Conservation (phyloP, 225 moss, liverwort and hornwort genomes). For the Bryum argenteum region DNA sequence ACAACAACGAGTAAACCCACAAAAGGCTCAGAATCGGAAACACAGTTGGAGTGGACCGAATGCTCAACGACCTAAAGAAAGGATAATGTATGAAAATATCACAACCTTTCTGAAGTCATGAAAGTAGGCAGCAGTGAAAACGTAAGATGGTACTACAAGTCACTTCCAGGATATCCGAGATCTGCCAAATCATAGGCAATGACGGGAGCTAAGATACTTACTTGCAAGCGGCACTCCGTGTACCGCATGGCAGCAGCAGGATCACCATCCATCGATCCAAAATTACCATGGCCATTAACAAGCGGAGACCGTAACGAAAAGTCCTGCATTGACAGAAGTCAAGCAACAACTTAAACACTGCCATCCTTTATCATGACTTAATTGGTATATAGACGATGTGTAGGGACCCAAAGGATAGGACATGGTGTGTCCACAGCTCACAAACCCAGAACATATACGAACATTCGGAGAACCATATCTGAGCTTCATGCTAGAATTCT, state of each 20-base stretch:
- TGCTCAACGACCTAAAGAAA: constrained; percentile 9
- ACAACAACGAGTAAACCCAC: neutral
- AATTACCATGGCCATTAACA: constrained; percentile 96
- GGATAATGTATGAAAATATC: neutral
- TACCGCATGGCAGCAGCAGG: constrained; percentile 99
- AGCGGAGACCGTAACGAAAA: constrained; percentile 93
- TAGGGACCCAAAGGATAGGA: constrained; percentile 7
- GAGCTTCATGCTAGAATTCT: neutral
- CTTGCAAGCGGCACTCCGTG: constrained; percentile 95
- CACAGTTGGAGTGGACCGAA: neutral
- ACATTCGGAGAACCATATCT: constrained; percentile 8
- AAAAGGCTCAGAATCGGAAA: constrained; percentile 8
- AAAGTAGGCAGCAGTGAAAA: neutral
- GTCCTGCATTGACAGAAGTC: constrained; percentile 52
- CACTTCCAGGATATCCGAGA: neutral
- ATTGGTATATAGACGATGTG: neutral
- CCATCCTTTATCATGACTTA: neutral
- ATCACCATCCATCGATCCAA: constrained; percentile 98
- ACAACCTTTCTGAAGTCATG: neutral
- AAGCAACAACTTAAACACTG: constrained; percentile 14
- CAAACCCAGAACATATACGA: neutral
- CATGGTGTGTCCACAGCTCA: neutral
- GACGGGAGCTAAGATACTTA: constrained; percentile 29
- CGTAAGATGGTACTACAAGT: neutral
- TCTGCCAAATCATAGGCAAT: neutral